phyloP scores from a whole-genome alignment of 192 early-diverging fungal genomes.

The Coemansia sp. region DNA sequence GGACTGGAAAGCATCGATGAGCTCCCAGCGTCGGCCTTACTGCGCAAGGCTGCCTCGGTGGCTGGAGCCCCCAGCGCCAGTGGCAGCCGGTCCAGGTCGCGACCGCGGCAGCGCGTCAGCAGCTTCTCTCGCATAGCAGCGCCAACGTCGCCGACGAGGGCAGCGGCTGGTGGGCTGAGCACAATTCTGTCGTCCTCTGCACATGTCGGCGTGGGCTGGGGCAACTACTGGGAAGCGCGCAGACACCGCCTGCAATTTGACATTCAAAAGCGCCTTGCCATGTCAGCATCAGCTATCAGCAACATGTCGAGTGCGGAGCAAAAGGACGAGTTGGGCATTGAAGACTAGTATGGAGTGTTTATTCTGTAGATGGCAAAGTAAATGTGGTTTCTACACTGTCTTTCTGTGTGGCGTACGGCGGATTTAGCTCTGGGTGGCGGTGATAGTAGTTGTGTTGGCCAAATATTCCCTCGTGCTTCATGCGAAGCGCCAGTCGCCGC shows the following conservation, averaged over 20 bases:
- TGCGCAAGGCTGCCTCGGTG: constrained; percentile 45
- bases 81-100: constrained; percentile 3
- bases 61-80: constrained; percentile 24
- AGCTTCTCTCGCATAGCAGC: constrained; percentile 34
- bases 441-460: constrained; percentile 17
- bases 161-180: constrained; percentile 12
- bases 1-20: not conserved
- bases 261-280: constrained; percentile 32
- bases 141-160: not conserved
- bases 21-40: constrained; percentile 27
- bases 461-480: constrained; percentile 16
- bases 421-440: constrained; percentile 14
- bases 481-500: constrained; percentile 2
- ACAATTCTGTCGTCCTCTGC: constrained; percentile 35
- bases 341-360: constrained; percentile 11
- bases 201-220: constrained; percentile 53
- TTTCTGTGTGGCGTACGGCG: constrained; percentile 1
- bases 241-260: constrained; percentile 37
- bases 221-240: constrained; percentile 53
- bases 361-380: not conserved
- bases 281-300: constrained; percentile 11
- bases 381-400: not conserved
- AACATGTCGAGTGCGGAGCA: not conserved
- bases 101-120: constrained; percentile 27
- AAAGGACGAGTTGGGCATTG: constrained; percentile 5